A percentile compares a stretch with the other conserved stretches of the same genome.
Evolutionary conservation across 2,329 filamentous ascomycete genomes (phyloP).

Genomic region (Pseudocercospora cruenta): DNA sequence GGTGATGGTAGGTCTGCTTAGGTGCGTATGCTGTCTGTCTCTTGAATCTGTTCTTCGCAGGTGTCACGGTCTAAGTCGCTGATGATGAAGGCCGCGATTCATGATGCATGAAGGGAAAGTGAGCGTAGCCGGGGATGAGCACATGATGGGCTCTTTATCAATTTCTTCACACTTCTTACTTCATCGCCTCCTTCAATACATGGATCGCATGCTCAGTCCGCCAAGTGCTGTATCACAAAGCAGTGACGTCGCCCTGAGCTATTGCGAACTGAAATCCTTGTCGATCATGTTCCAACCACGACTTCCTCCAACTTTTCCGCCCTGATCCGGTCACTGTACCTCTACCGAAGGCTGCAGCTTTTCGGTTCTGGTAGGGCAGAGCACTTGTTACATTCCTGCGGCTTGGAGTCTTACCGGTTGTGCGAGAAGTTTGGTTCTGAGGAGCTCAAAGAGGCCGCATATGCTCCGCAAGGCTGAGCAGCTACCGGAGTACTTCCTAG

Average conservation of each 20-base stretch:
- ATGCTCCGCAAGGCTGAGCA: conserved; percentile 1
- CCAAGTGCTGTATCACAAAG: neutral
- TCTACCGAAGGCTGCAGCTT: neutral
- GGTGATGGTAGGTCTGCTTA: conserved; percentile 6
- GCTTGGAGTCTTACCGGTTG: neutral
- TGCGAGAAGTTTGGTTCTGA: neutral
- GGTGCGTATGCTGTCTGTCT: neutral
- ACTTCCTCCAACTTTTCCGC: neutral
- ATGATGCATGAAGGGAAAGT: conserved; percentile 4
- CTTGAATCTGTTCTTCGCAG: neutral
- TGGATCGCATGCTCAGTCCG: conserved; percentile 6
- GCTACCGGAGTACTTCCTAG: neutral
- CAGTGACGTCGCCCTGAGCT: conserved; percentile 1
- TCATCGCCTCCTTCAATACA: conserved; percentile 9
- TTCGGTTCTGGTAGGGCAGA: neutral
- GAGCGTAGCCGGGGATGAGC: conserved; percentile 1
- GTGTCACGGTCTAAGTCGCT: neutral
- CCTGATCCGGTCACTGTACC: conserved; percentile 1
- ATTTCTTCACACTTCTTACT: neutral
- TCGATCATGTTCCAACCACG: neutral
- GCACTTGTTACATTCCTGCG: neutral
- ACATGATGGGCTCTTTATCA: conserved; percentile 5
- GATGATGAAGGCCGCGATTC: neutral
- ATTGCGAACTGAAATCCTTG: neutral
- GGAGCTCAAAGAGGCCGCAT: neutral